phyloP scores from a whole-genome alignment of 2,329 filamentous ascomycete species.

The Cyanodermella asteris region DNA sequence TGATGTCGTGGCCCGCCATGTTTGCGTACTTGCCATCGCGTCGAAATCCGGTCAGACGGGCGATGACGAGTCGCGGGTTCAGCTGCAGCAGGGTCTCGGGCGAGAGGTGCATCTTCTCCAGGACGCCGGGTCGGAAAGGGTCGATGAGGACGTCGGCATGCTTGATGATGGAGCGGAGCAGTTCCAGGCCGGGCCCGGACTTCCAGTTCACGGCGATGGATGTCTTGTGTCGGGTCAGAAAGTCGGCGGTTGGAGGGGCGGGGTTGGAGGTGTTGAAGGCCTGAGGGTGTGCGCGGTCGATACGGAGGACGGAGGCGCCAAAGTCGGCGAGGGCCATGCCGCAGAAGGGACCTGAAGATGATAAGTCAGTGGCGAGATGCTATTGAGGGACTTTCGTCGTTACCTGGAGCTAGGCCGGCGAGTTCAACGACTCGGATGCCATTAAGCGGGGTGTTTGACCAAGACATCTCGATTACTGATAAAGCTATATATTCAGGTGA shows the following conservation, averaged over 20 bases:
- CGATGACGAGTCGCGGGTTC: conserved; percentile 62
- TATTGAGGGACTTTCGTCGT: conserved; percentile 2
- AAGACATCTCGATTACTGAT: too few species aligned
- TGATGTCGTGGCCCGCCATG: conserved; percentile 94
- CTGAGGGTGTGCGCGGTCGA: conserved; percentile 41
- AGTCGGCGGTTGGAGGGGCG: conserved; percentile 38
- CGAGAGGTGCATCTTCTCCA: conserved; percentile 63
- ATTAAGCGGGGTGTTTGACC: conserved; percentile 8
- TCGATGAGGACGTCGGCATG: conserved; percentile 67
- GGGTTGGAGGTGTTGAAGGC: conserved; percentile 16
- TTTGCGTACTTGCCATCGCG: conserved; percentile 62
- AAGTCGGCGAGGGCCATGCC: conserved; percentile 77
- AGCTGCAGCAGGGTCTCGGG: conserved; percentile 40
- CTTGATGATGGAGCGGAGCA: conserved; percentile 44
- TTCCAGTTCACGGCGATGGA: conserved; percentile 69
- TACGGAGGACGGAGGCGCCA: conserved; percentile 66
- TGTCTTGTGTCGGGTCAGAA: conserved; percentile 58
- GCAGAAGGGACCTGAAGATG: conserved; percentile 51
- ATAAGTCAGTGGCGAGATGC: not conserved
- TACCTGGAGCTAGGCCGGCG: conserved; percentile 12
- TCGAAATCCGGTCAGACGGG: conserved; percentile 74
- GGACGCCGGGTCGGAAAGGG: conserved; percentile 74
- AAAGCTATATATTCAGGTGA: too few species aligned
- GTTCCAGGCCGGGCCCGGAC: conserved; percentile 33
- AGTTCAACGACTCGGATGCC: conserved; percentile 12